A percentile compares a stretch with the other conserved stretches of the same genome.
phyloP scores from a whole-genome alignment of 768 basidiomycete genomes.

The Panellus pusillus region DNA sequence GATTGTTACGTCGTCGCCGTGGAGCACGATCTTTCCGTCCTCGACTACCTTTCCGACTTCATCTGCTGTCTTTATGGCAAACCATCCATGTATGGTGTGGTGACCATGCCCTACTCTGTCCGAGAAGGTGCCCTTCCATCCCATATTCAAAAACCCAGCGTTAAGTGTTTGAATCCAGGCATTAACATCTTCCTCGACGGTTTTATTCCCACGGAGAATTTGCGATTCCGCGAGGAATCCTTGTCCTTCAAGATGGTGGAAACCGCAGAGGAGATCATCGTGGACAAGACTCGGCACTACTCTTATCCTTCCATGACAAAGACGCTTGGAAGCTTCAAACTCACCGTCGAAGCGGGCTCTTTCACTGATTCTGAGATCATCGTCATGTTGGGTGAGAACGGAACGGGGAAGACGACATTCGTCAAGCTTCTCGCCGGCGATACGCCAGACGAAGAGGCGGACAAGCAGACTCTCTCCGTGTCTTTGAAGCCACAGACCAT shows the following conservation, averaged over 20 bases:
- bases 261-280: conserved; percentile 85
- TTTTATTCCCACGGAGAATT: conserved; percentile 96
- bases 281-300: conserved; percentile 88
- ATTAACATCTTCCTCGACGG: conserved; percentile 99
- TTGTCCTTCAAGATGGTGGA: conserved; percentile 98
- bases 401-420: conserved; percentile 98
- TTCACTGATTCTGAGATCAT: conserved; percentile 99
- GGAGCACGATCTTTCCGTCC: conserved; percentile 97
- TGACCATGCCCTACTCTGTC: conserved; percentile 98
- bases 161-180: conserved; percentile 46
- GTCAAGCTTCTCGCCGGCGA: conserved; percentile 95
- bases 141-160: not conserved
- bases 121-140: conserved; percentile 70
- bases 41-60: conserved; percentile 98
- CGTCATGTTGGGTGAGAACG: conserved; percentile 99
- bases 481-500: conserved; percentile 98
- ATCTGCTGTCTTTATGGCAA: conserved; percentile 98
- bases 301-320: conserved; percentile 96
- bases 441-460: conserved; percentile 79
- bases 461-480: conserved; percentile 81
- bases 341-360: conserved; percentile 83
- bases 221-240: conserved; percentile 96
- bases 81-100: conserved; percentile 96
- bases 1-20: conserved; percentile 95
- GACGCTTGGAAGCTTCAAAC: conserved; percentile 93